A percentile compares a stretch with the other conserved stretches of the same genome.
Evolutionary conservation across 2,329 filamentous ascomycete species (phyloP).

Genomic region (Saccharata proteae): DNA sequence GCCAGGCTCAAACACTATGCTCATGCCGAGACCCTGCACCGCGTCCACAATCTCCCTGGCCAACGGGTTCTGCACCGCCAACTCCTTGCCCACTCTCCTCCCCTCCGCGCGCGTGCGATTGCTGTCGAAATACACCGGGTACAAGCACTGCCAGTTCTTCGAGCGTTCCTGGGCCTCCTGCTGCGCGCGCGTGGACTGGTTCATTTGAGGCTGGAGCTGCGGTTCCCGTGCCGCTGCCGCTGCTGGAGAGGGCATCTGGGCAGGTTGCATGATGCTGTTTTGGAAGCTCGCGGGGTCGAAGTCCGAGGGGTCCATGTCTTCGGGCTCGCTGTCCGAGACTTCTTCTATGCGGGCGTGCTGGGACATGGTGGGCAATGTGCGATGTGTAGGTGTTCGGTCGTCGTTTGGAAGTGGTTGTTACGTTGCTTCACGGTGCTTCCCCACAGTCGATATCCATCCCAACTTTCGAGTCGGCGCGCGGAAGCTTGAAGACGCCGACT

Average conservation of each 20-base stretch:
- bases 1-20: conserved; percentile 69
- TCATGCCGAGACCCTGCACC: conserved; percentile 56
- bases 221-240: conserved; percentile 14
- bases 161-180: conserved; percentile 40
- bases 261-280: conserved; percentile 29
- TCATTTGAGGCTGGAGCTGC: conserved; percentile 21
- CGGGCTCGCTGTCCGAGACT: conserved; percentile 67
- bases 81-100: conserved; percentile 58
- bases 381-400: too few relatives aligned
- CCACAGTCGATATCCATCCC: too few relatives aligned
- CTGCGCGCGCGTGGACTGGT: conserved; percentile 29
- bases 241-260: background rate
- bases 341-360: conserved; percentile 79
- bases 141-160: conserved; percentile 76
- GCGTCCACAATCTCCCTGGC: conserved; percentile 82
- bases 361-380: conserved; percentile 48
- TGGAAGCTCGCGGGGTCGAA: conserved; percentile 61
- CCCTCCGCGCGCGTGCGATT: conserved; percentile 64
- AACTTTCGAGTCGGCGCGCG: too few relatives aligned
- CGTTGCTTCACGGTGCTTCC: too few relatives aligned
- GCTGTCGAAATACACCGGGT: conserved; percentile 90
- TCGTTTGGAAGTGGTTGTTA: too few relatives aligned
- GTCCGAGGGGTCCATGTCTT: conserved; percentile 66
- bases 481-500: too few relatives aligned
- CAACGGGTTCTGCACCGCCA: conserved; percentile 74